Conservation (phyloP, 1,284 basidiomycete species). For the Laetiporus sulphureus region DNA sequence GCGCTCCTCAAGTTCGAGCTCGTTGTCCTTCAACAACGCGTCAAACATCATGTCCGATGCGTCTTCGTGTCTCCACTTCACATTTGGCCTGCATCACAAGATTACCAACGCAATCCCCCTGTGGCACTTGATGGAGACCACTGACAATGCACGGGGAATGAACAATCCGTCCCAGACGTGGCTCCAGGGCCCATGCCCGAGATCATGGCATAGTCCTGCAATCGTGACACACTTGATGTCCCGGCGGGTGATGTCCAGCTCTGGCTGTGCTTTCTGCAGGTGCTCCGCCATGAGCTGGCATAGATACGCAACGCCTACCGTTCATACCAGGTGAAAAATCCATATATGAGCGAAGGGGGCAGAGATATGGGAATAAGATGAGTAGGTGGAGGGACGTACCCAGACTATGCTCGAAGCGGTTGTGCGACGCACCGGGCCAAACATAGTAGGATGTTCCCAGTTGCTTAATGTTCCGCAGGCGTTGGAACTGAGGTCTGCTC, state of each 20-base stretch:
- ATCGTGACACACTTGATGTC: conserved; percentile 64
- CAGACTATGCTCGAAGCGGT: conserved; percentile 73
- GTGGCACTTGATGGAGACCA: conserved; percentile 7
- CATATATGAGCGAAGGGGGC: no score
- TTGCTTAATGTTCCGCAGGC: conserved; percentile 69
- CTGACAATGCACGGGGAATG: conserved; percentile 53
- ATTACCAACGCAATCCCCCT: background rate
- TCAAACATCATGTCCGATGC: conserved; percentile 73
- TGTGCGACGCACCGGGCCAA: conserved; percentile 71
- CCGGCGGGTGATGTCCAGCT: conserved; percentile 56
- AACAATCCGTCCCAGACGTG: conserved; percentile 68
- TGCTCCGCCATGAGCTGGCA: conserved; percentile 54
- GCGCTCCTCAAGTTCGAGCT: conserved; percentile 34
- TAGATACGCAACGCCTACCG: conserved; percentile 62
- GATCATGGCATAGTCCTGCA: conserved; percentile 67
- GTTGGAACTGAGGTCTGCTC: conserved; percentile 63
- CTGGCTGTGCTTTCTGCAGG: conserved; percentile 51
- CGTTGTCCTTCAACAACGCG: conserved; percentile 45
- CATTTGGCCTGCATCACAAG: conserved; percentile 28
- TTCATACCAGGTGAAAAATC: background rate
- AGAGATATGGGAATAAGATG: background rate
- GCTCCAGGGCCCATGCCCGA: conserved; percentile 71
- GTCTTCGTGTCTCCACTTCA: conserved; percentile 60
- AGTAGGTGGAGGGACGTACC: conserved; percentile 34
- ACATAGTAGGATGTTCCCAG: conserved; percentile 70